Base-by-base conservation (phyloP, 148 eudicot species). In the Fagopyrum tataricum region DNA sequence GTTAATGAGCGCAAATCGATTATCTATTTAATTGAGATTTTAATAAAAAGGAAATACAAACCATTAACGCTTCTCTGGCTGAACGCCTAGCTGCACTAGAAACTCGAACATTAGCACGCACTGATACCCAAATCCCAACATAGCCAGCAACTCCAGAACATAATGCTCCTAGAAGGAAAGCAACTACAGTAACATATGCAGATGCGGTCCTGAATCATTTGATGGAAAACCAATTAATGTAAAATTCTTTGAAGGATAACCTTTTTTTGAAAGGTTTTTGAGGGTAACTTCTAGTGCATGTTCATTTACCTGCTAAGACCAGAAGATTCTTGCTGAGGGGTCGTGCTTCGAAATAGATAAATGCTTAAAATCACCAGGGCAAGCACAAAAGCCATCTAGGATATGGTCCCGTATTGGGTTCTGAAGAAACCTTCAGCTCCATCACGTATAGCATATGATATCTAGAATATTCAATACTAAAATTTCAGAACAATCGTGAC, bases 111-210 rank as follows among this genome's bases (percentile, higher is more conserved):
- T 95, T 95, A 62, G 98, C 98, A 83, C 98, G 93, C 75, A 95
- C 97, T 42, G 98, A 95, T 52, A 95, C 98, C 98, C 98, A 95
- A 97, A 95, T 95, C 70, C 98, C 98, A 80, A 95, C 98, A 80
- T 89, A 95, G 26, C 98, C 98, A 76, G 98, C 98, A 73, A 95
- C 14, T 75, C 98, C 98, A 58, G 98, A 95, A 85, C 98, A 95
- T 59, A 91, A 7, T 73, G 98, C 98, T 81, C 98, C 98, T 71
- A 95, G 86, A 77, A 95, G 88, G 87, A 95, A 95, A 71, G 98
- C 82, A 78, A 83, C 78, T 71, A 90, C 98, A 51, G 98, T 95
- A 77, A 95, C 87, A 81, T 72, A 95, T 70, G 98, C 98, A 78
- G 96, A 81, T 72, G 93, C 77, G 46, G 81, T 41, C 96, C 98